Conservation (phyloP, 148 eudicot genomes). For the Rhododendron henanense region DNA sequence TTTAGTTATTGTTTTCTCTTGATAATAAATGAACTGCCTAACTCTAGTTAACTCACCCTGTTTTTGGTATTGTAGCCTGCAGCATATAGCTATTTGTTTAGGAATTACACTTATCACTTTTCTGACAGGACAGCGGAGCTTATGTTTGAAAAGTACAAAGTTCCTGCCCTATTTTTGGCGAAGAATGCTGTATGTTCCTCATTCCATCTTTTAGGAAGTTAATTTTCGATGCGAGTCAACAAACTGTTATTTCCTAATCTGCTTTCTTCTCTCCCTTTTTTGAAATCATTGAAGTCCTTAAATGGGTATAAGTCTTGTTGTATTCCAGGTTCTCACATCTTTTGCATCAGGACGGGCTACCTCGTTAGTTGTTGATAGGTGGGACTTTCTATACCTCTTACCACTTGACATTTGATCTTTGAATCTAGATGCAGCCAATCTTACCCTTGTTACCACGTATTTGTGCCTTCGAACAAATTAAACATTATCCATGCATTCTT, state of each 20-base stretch:
- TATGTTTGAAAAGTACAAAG: slow-evolving; percentile 96
- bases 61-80: not conserved
- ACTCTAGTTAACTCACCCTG: not conserved
- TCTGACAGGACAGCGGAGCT: slow-evolving; percentile 88
- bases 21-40: not conserved
- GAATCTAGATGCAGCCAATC: not conserved
- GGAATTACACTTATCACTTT: slow-evolving; percentile 10
- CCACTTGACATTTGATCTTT: not conserved
- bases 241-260: not conserved
- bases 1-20: slow-evolving; percentile 1
- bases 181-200: slow-evolving; percentile 81
- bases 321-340: slow-evolving; percentile 84
- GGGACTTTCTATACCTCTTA: slow-evolving; percentile 12
- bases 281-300: slow-evolving; percentile 10
- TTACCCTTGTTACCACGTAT: not conserved
- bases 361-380: slow-evolving; percentile 93
- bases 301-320: slow-evolving; percentile 7
- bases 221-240: not conserved
- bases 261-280: not conserved
- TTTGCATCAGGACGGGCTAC: slow-evolving; percentile 98
- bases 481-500: not conserved
- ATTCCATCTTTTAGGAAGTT: slow-evolving; percentile 7
- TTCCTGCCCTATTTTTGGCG: slow-evolving; percentile 94
- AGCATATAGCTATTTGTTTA: not conserved
- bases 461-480: not conserved